Base-by-base conservation (phyloP, 2,329 filamentous ascomycete species). In the Rhynchosporium agropyri region DNA sequence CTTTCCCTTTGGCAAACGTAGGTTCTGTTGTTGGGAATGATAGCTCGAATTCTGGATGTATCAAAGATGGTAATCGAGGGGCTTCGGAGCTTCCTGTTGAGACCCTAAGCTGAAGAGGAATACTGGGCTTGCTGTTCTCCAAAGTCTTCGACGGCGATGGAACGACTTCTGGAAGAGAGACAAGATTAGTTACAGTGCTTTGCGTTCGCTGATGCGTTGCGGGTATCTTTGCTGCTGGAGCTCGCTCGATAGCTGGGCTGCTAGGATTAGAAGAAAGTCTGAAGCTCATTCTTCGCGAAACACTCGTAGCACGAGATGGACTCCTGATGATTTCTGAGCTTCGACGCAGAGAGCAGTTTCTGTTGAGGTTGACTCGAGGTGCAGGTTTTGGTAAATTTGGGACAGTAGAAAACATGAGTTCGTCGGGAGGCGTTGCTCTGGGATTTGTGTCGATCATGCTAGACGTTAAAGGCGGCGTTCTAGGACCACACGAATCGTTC, bases 81-180 rank as follows among this genome's bases (percentile, higher is more conserved):
- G 38, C 8, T 15, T 7, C 36, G 33, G 46, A 43, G 38, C 42
- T 60, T 26, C 20, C 5, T 36, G 50, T 61, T 42, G 59, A 36
- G 40, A 55, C 48, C 15, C 56, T 58, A 43, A 49, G 43, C 15
- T 49, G 43, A 7, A 45, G 56, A 38, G 56, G 56, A 15, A 58
- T 3, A 29, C 10, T 48, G 8, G 54, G 15, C 26, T n/a, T 56
- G 28, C 46, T 57, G 33, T 15, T 53, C 7, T 28, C 20, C 29
- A 33, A 15, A 26, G 50, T n/a, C 4, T 45, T 46, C 38, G 56
- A 28, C 6, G 62, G 45, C 12, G 60, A 49, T 28, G 61, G 59
- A 7, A 63, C 51, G 10, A 58, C 60, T 43, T 56, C 61, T 45
- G 61, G 64, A 36, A 62, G 61, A 15, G 48, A 31, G 3, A 62